Evolutionary conservation across 1,139 yeast species (phyloP).

Genomic region (Pichia sp.): DNA sequence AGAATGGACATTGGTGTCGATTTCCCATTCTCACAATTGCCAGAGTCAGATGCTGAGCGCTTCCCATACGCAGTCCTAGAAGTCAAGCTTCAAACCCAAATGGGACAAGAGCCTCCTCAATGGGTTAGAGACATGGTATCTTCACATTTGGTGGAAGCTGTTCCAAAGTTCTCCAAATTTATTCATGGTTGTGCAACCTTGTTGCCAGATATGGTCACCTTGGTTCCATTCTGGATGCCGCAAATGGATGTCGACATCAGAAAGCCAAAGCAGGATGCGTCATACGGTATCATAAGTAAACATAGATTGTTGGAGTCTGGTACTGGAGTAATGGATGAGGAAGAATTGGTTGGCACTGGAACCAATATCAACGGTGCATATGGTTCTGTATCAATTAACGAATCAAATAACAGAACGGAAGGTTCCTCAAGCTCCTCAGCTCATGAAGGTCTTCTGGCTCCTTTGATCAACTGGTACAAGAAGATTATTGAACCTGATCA

Average conservation of each 20-base stretch:
- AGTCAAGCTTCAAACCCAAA: constrained; percentile 92
- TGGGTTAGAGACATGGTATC: constrained; percentile 93
- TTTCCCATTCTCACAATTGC: constrained; percentile 84
- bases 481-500: constrained; percentile 32
- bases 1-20: constrained; percentile 98
- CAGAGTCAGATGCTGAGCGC: constrained; percentile 79
- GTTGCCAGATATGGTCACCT: constrained; percentile 72
- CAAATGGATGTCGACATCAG: constrained; percentile 95
- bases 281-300: constrained; percentile 49
- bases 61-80: constrained; percentile 97
- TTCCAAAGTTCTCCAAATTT: constrained; percentile 94
- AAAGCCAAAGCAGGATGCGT: constrained; percentile 71
- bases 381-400: constrained; percentile 35
- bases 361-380: constrained; percentile 24
- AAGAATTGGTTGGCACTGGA: constrained; percentile 40
- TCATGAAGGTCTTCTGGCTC: constrained; percentile 18
- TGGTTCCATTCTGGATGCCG: constrained; percentile 95
- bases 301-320: constrained; percentile 28
- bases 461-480: constrained; percentile 17
- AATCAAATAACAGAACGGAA: constrained; percentile 29
- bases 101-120: constrained; percentile 97
- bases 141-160: constrained; percentile 94
- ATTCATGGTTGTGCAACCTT: constrained; percentile 93
- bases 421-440: constrained; percentile 10
- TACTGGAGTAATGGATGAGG: constrained; percentile 44